Base-by-base conservation (phyloP, 1,284 basidiomycete species). In the Cutaneotrichosporon spelunceum region DNA sequence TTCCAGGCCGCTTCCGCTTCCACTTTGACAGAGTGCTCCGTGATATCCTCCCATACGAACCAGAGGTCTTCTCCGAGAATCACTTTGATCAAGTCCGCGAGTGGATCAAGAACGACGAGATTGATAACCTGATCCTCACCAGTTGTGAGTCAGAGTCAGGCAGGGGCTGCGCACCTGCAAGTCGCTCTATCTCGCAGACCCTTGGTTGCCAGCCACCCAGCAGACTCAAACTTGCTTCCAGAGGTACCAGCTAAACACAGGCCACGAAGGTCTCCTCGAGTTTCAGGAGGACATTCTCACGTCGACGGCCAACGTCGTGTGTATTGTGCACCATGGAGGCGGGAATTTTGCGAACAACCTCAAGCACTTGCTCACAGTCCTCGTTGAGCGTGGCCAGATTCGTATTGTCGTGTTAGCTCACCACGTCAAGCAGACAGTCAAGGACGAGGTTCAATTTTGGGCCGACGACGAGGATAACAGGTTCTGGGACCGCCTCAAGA, bases 271-370 rank as follows among this genome's bases (percentile, higher is more conserved):
- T 4, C 26, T 62, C 6, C 16, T 21, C 1, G 14, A 5, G 0
- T 48, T 48, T 33, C 2, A 34, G 13, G 42, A 39, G 1, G 44
- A 45, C 7, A 33, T 62, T 19, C 16, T 53, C 19, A 29, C n/a
- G 14, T 39, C 55, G 1, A 45, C 27, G 2, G 56, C 45, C 21
- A 53, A 57, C 42, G 50, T 62, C n/a, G 34, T 62, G 50, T 62
- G 60, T n/a, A 23, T 54, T 16, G 56, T 57, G 27, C 60, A 62
- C 50, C 56, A 62, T 42, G 26, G 56, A 4, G 60, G 60, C 21
- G 24, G 19, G 29, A 5, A 8, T 9, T 48, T 57, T 19, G 23
- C 23, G 10, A 27, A 16, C 24, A 4, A 14, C 3, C 13, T 53
- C 19, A 39, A 49, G n/a, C 11, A 57, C 3, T 10, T 10, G 16